Evolutionary conservation across 768 basidiomycete genomes (phyloP).

Genomic region (Panellus pusillus): DNA sequence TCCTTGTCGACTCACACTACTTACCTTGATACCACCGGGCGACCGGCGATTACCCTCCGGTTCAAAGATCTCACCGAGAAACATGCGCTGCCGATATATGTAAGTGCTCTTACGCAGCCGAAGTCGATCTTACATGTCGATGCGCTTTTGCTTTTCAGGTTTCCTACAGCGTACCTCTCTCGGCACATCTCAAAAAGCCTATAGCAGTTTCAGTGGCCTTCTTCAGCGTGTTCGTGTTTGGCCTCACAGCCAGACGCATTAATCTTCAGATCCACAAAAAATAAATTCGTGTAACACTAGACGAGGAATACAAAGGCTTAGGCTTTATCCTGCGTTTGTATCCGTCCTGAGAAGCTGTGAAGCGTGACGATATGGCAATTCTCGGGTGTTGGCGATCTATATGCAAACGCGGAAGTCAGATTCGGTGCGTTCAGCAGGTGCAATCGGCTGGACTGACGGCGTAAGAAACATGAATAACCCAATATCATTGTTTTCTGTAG

Average conservation of each 20-base stretch:
- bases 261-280: conserved; percentile 50
- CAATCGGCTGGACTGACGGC: conserved; percentile 36
- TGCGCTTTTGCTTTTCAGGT: conserved; percentile 49
- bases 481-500: conserved; percentile 32
- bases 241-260: conserved; percentile 44
- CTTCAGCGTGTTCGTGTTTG: conserved; percentile 60
- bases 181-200: conserved; percentile 87
- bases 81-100: conserved; percentile 80
- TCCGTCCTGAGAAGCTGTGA: conserved; percentile 37
- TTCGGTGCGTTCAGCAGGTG: neutral
- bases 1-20: conserved; percentile 69
- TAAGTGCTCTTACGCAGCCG: conserved; percentile 41
- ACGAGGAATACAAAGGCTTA: conserved; percentile 20
- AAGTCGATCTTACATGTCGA: neutral
- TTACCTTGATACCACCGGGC: conserved; percentile 90
- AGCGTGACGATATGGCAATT: conserved; percentile 45
- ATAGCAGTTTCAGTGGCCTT: conserved; percentile 73
- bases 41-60: conserved; percentile 72
- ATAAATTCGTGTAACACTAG: conserved; percentile 33
- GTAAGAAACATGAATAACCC: conserved; percentile 52
- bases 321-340: conserved; percentile 19
- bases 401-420: neutral
- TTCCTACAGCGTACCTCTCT: conserved; percentile 78
- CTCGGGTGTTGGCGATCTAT: conserved; percentile 36
- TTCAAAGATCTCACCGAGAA: conserved; percentile 77